phyloP scores from a whole-genome alignment of 257 asterid genomes.

The Rhazya stricta region DNA sequence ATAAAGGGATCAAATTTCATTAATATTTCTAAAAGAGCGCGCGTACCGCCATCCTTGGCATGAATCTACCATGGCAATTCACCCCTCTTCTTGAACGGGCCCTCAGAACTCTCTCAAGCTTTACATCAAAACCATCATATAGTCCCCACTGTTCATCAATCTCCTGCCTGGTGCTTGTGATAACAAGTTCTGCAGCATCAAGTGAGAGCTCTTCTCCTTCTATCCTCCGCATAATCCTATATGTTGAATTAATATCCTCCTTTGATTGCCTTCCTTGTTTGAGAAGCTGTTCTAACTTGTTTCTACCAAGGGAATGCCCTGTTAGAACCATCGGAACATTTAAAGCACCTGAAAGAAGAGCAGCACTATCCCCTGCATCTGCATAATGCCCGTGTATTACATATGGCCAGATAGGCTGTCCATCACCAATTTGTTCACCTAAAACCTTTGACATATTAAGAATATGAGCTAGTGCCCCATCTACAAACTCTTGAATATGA shows the following conservation, averaged over 20 bases:
- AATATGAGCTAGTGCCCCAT: constrained; percentile 74
- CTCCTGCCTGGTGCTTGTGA: constrained; percentile 86
- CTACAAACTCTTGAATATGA: constrained; percentile 71
- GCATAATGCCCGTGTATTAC: constrained; percentile 88
- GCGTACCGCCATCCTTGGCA: constrained; percentile 90
- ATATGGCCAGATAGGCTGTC: constrained; percentile 77
- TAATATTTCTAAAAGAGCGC: neutral
- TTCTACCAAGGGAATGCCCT: constrained; percentile 80
- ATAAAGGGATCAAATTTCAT: neutral
- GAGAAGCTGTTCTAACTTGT: constrained; percentile 77
- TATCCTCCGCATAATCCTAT: constrained; percentile 75
- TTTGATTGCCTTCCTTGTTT: constrained; percentile 77
- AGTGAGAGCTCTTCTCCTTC: constrained; percentile 80
- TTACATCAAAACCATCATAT: constrained; percentile 80
- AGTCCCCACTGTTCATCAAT: constrained; percentile 88
- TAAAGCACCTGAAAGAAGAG: constrained; percentile 76
- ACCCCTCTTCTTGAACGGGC: constrained; percentile 77
- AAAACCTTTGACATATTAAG: constrained; percentile 71
- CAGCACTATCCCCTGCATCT: constrained; percentile 88
- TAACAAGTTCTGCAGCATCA: constrained; percentile 76
- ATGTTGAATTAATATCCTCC: constrained; percentile 80
- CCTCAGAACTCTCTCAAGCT: constrained; percentile 71
- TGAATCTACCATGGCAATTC: constrained; percentile 70
- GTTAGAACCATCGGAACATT: constrained; percentile 89
- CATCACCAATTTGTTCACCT: constrained; percentile 68